A percentile compares a stretch with the other conserved stretches of the same genome.
Evolutionary conservation across 306 rosid genomes (phyloP).

Genomic region (Cicer chorassanicum): DNA sequence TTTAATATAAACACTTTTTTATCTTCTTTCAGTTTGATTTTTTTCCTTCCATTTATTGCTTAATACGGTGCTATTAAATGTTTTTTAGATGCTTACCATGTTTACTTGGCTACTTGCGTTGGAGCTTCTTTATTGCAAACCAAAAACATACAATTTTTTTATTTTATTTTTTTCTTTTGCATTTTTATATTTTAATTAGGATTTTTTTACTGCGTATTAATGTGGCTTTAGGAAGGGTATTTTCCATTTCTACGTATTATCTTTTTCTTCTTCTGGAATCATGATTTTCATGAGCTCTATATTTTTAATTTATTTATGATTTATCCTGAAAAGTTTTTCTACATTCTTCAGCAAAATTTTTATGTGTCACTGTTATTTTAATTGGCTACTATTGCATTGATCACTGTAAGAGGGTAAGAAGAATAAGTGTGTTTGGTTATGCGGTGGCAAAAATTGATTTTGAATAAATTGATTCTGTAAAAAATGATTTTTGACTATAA

Average conservation of each 20-base stretch:
- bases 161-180: background rate
- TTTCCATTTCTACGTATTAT: background rate
- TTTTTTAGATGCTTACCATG: conserved; percentile 4
- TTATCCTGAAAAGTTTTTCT: background rate
- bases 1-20: background rate
- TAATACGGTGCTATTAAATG: background rate
- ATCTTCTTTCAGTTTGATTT: background rate
- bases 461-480: no score
- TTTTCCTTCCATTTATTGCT: background rate
- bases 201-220: background rate
- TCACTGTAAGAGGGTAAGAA: background rate
- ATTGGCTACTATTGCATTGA: background rate
- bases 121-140: background rate
- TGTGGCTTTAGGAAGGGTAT: background rate
- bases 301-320: background rate
- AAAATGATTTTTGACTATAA: no score
- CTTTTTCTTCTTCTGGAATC: background rate
- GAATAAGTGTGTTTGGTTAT: background rate
- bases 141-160: background rate
- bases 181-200: background rate
- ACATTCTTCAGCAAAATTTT: background rate
- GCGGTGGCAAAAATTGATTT: no score
- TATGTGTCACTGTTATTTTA: conserved; percentile 1
- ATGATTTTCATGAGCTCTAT: background rate
- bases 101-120: background rate